Base-by-base conservation (phyloP, 2,329 filamentous ascomycete genomes). In the Grosmannia clavigera region DNA sequence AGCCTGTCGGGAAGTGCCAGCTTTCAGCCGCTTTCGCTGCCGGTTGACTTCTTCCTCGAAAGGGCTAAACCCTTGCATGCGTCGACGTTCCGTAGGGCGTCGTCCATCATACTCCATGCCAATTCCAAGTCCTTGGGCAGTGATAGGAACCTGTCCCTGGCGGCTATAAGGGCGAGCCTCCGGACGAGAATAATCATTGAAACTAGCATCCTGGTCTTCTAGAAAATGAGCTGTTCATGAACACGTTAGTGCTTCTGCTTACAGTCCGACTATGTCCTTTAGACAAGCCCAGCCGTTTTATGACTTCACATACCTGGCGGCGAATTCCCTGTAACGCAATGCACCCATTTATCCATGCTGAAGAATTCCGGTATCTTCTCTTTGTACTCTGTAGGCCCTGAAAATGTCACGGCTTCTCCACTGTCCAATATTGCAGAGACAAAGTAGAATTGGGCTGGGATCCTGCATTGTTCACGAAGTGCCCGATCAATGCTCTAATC, bases 401-500 rank as follows among this genome's bases (percentile, higher is more conserved):
- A 72, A 59, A 78, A 80, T 3, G 74, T 78, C 60, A 73, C 72
- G 1, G 73, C 66, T 19, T 73, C 71, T 25, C 77, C 77, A 61
- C 79, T 77, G 33, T 81, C 77, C 43, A 74, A 70, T 50, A 81
- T 70, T 2, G 75, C 75, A 12, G 76, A 79, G 40, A 83, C 72
- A 63, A 83, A 82, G 66, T 78, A 83, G 62, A 72, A 72, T 58
- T 75, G 74, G 12, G 75, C 76, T 1, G 77, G 74, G 54, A 83
- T 79, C 46, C 75, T 74, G 64, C 80, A 82, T 50, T 79, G 72
- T 56, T 80, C 75, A 19, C 76, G 73, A 12, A 84, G 69, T 31
- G 77, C 79, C 62, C 76, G 74, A 40, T 76, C 75, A 40, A 83
- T 80, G 57, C 60, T 65, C 64, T 66, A 12, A 3, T 29, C 12